Base-by-base conservation (phyloP, 768 basidiomycete species). In the Lanmaoa rubissima region DNA sequence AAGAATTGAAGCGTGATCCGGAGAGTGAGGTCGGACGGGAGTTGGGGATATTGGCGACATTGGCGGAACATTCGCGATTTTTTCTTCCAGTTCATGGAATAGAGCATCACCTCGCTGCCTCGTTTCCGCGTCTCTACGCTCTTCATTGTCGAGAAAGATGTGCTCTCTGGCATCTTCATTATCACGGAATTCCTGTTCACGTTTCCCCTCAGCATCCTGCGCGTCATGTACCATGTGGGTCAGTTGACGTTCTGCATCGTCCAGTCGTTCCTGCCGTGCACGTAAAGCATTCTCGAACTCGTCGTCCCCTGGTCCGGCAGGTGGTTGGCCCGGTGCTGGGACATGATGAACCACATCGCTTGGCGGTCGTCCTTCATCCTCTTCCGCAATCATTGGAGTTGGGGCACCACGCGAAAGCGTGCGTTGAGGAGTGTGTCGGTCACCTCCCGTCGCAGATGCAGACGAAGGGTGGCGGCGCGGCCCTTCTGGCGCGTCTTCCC, bases 141-240 rank as follows among this genome's bases (percentile, higher is more conserved):
- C 78, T 64, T 92, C 85, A 40, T 74, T 75, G 2, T 86, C 83
- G 32, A 77, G 64, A 68, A 90, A 90, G 2, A 84, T 68, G 9
- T 74, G 79, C 19, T 88, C 78, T 8, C 89, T 76, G 49, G 82
- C 83, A 12, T 86, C 83, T 69, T 92, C 90, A 56, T 82, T 80
- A 1, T 73, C 73, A 17, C 81, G 78, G 72, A 89, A 91, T 32
- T 85, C 82, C 9, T 68, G 69, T 54, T 92, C 89, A 11, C 90
- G 81, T 45, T 75, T 75, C 26, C 82, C 78, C 63, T 92, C 90
- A 1, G 81, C 82, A 49, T 82, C 81, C 36, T 80, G 78, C 0
- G 83, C 80, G 2, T 77, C 76, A 9, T 76, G 74, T 10, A 77
- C 74, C 6, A 81, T 74, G 32, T 80, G 74, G 4, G 76, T 74